Evolutionary conservation across 2,329 filamentous ascomycete species (phyloP), one percentile per base, ranked within the genome.

Genomic region (Sarocladium brachiariae): DNA sequence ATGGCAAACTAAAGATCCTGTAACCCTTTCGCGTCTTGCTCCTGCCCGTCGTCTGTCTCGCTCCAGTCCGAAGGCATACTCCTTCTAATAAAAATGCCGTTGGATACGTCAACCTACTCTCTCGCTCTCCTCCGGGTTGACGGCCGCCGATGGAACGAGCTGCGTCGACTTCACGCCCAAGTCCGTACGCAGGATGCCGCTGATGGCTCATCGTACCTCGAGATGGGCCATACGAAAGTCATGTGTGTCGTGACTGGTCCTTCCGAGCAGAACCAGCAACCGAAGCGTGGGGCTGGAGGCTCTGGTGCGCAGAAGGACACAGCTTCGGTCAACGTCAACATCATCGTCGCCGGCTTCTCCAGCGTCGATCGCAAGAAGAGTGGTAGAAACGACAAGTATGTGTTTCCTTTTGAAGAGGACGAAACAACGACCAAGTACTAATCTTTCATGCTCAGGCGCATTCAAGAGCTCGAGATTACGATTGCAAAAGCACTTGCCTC

Each of bases 201-300:
- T 51, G 93, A 97, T 60, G 93, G 93, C 31, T 95, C 88, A 39
- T 89, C 86, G 54, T 96, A 96, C 69, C 82, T 97, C 53, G 89
- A 96, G 65, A 95, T 95, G 85, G 93, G 93, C 60, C 95, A 97
- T 70, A 99, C 93, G 19, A 93, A 96, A 65, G 86, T 99, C 59
- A 88, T 97, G 70, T 96, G 92, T 70, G 89, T 91, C 21, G 84
- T 99, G 45, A 83, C 84, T 2, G 93, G 93, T 0, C 93, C 93
- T 0, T 82, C 80, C 33, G 93, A 99, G 69, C 70, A 71, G 50
- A 68, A 69, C 54, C 58, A 60, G 54, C 62, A 64, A 25, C 59
- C 51, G 24, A 51, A 53, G 31, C 47, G 50, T n/a, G 41, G 38
- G 10, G 50, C 27, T 21, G 48, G 47, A 13, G 53, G 37, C 13